Percentiles rank a stretch among this genome's conserved stretches.
phyloP scores from a whole-genome alignment of 108 stramenopile species.

The Asterionellopsis glacialis region DNA sequence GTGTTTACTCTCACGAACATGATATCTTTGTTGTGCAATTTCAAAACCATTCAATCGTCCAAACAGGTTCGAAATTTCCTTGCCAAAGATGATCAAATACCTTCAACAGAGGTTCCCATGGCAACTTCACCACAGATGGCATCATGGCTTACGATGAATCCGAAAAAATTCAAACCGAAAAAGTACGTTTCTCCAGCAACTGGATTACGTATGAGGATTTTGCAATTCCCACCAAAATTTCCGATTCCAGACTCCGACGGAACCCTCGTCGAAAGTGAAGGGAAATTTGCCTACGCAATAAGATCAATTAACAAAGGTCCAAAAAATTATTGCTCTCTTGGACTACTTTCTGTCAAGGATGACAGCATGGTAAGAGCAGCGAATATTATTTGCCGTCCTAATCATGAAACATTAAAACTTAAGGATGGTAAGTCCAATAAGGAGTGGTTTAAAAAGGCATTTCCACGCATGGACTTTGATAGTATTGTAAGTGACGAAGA shows the following conservation, averaged over 20 bases:
- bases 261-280: neutral
- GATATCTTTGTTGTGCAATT: neutral
- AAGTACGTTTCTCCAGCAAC: conserved; percentile 33
- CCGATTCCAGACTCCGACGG: conserved; percentile 6
- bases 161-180: neutral
- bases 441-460: conserved; percentile 44
- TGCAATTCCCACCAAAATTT: conserved; percentile 51
- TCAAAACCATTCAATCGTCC: neutral
- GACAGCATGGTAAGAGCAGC: conserved; percentile 38
- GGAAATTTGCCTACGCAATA: conserved; percentile 9
- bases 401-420: conserved; percentile 59
- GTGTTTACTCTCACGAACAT: neutral
- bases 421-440: conserved; percentile 33
- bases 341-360: conserved; percentile 53
- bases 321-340: conserved; percentile 17
- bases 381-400: conserved; percentile 49
- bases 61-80: conserved; percentile 1
- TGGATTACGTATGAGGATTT: conserved; percentile 52
- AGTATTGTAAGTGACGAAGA: conserved; percentile 41
- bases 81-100: neutral
- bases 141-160: neutral
- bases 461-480: conserved; percentile 49
- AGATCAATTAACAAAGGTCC: conserved; percentile 3
- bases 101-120: no score
- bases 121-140: neutral